Conservation (phyloP, 2,329 filamentous ascomycete genomes). For the Aspergillus luchuensis region DNA sequence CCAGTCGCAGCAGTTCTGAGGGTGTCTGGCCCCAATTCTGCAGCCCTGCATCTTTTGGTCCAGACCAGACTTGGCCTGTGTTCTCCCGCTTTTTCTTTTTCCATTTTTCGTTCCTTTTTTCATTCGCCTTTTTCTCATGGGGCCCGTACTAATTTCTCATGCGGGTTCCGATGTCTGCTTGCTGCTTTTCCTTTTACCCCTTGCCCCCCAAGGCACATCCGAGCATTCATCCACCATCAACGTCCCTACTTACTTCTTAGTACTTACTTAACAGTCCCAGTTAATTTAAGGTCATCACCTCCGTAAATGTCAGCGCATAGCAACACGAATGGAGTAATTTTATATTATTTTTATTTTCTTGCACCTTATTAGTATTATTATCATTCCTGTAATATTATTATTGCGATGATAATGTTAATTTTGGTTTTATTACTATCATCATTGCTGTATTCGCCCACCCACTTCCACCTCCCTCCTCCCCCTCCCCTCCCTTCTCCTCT, state of each 20-base stretch:
- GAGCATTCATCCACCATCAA: background rate
- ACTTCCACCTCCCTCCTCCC: background rate
- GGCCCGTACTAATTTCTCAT: conserved; percentile 2
- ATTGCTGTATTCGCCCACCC: background rate
- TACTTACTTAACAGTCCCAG: background rate
- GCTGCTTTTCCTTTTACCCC: conserved; percentile 5
- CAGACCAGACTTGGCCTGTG: conserved; percentile 18
- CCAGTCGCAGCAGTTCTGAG: background rate
- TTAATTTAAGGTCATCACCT: background rate
- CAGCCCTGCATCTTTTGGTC: conserved; percentile 23
- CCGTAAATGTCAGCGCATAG: background rate
- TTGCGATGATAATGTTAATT: background rate
- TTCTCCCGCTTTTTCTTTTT: background rate
- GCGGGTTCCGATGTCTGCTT: background rate
- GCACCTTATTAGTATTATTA: no score
- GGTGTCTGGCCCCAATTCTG: conserved; percentile 15
- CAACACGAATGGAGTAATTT: conserved; percentile 5
- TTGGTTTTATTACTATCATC: background rate
- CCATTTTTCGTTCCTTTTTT: conserved; percentile 11
- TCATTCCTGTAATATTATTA: background rate
- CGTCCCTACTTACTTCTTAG: background rate
- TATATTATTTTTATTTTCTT: background rate
- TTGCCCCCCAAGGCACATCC: conserved; percentile 3
- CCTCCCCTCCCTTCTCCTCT: background rate
- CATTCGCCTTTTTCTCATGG: background rate